Percentiles rank a stretch among this genome's conserved stretches.
Conservation (phyloP, 106 monocot species). For the Acanthochlamys bracteata region DNA sequence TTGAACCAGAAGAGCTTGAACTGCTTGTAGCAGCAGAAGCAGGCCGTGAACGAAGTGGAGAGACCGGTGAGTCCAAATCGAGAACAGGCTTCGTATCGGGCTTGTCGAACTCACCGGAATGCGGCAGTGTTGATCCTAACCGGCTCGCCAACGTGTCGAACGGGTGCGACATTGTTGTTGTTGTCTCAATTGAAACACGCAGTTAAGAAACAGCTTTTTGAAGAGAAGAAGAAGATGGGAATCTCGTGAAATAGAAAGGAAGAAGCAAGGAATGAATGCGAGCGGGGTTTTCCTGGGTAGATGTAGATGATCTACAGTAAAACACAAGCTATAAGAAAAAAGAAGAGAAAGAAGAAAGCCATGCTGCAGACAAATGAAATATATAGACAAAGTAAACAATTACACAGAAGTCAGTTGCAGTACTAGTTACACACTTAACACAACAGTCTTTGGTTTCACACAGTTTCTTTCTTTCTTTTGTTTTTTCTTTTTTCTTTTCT, state of each 20-base stretch:
- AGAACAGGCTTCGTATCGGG: slow-evolving; percentile 17
- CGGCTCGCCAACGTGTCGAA: slow-evolving; percentile 14
- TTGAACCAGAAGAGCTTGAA: slow-evolving; percentile 30
- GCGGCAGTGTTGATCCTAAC: slow-evolving; percentile 4
- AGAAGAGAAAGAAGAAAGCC: too few species aligned
- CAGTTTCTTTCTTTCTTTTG: too few species aligned
- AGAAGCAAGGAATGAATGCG: slow-evolving; percentile 33
- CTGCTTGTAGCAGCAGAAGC: slow-evolving; percentile 11
- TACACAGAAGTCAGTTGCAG: too few species aligned
- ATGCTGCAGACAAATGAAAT: too few species aligned
- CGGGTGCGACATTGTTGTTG: not conserved
- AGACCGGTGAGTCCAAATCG: slow-evolving; percentile 17
- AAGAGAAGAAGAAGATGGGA: slow-evolving; percentile 8
- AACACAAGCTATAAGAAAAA: too few species aligned
- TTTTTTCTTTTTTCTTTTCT: too few species aligned
- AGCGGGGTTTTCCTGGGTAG: too few species aligned
- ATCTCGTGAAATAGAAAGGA: slow-evolving; percentile 29
- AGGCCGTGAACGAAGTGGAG: slow-evolving; percentile 12
- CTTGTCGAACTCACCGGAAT: slow-evolving; percentile 13
- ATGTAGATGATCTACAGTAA: too few species aligned
- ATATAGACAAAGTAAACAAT: too few species aligned
- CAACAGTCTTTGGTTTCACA: too few species aligned
- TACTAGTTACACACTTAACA: too few species aligned
- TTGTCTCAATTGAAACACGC: not conserved
- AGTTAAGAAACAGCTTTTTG: not conserved